Evolutionary conservation across 768 basidiomycete species (phyloP).

Genomic region (Kwoniella pini): DNA sequence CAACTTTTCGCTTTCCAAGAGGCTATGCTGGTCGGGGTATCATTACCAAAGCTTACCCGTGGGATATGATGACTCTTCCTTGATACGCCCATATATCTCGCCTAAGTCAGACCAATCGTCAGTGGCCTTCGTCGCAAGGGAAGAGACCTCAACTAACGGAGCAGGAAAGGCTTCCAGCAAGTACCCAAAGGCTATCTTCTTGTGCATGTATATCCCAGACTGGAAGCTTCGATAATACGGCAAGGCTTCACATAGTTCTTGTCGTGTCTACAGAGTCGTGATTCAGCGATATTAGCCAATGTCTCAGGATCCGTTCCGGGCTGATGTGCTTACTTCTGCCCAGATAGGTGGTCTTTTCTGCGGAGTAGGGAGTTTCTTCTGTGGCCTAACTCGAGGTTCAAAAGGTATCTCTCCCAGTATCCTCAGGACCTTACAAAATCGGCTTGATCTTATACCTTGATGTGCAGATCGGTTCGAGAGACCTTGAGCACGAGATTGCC

Average conservation of each 20-base stretch:
- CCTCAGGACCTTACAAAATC: no score
- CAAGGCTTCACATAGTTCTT: slow-evolving; percentile 49
- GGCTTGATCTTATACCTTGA: no score
- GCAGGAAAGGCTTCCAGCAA: slow-evolving; percentile 42
- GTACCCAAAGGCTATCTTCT: slow-evolving; percentile 37
- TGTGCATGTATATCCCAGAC: slow-evolving; percentile 40
- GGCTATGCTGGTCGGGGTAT: not conserved
- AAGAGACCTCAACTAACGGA: slow-evolving; percentile 25
- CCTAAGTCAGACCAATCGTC: no score
- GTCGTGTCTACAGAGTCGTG: slow-evolving; percentile 26
- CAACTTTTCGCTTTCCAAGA: not conserved
- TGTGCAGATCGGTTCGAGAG: no score
- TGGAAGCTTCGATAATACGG: slow-evolving; percentile 49
- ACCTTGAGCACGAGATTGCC: no score
- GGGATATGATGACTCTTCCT: slow-evolving; percentile 45
- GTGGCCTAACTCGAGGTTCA: no score
- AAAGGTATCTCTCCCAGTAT: no score
- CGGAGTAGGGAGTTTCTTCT: no score
- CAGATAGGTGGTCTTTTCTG: slow-evolving; percentile 29
- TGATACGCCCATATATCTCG: slow-evolving; percentile 44
- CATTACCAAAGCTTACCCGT: slow-evolving; percentile 28
- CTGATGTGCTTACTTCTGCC: slow-evolving; percentile 32
- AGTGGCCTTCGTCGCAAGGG: no score
- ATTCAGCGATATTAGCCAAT: no score
- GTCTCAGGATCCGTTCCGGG: not conserved